Base-by-base conservation (phyloP, 1,284 basidiomycete species). In the Sporisorium exsertum region DNA sequence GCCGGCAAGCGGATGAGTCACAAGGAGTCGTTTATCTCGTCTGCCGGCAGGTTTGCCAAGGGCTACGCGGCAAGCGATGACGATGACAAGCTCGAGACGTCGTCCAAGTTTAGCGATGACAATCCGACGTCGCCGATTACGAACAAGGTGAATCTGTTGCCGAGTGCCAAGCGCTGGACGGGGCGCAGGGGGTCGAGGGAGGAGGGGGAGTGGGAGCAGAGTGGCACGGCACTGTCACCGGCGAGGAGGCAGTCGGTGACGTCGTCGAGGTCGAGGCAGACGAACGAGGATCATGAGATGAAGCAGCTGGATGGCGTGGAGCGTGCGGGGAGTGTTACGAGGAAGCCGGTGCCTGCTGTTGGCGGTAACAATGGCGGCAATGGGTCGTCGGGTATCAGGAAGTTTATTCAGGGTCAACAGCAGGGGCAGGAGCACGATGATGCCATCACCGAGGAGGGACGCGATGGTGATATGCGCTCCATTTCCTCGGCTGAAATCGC, bases 231-330 rank as follows among this genome's bases (percentile, higher is more conserved):
- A 20, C 32, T 61, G 40, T 55, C 59, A 15, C 58, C 63, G 5
- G 61, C 35, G 5, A 43, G 68, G 29, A 40, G 75, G 16, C 72
- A 66, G 50, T 66, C 63, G 51, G 58, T 67, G 2, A 64, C 72
- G 12, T 65, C 62, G 10, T 58, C 54, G 3, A 20, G 54, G n/a
- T 75, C 71, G n/a, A 35, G 63, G 13, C 54, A 56, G 46, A 70
- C 67, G 18, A 66, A 65, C 26, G 73, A 76, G 49, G 73, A 79
- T 51, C 60, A 64, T 42, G 77, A 79, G 71, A 77, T 79, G 77
- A 58, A 55, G 22, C 67, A 79, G 51, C 49, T 79, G 18, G 33
- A 58, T 32, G 72, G 62, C 16, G 45, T 55, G 2, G 72, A 65
- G 16, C 53, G 53, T 1, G 24, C 37, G 12, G 47, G 62, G 0